Percentiles rank a stretch among this genome's conserved stretches.
Conservation (phyloP, 768 basidiomycete species). For the Kwoniella sp. region DNA sequence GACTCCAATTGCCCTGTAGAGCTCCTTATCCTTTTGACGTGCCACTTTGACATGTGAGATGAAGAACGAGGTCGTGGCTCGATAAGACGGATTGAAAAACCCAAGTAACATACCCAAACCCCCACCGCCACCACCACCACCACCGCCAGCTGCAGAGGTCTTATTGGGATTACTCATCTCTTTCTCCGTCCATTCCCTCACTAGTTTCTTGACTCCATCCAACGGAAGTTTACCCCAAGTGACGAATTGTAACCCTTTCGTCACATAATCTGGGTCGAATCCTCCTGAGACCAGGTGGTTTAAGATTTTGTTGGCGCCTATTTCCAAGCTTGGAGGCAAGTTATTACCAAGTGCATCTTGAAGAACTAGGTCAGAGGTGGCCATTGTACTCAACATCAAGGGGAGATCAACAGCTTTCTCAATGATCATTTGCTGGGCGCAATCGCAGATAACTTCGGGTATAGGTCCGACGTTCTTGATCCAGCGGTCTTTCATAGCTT, state of each 20-base stretch:
- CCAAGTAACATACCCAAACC: background rate
- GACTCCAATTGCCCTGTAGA: too few species aligned
- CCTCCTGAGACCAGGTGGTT: background rate
- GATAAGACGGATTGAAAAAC: slow-evolving; percentile 6
- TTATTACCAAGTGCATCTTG: too few species aligned
- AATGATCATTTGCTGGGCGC: slow-evolving; percentile 1
- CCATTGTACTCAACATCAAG: background rate
- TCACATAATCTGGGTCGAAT: background rate
- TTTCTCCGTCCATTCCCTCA: slow-evolving; percentile 5
- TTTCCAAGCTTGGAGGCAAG: background rate
- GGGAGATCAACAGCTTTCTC: slow-evolving; percentile 10
- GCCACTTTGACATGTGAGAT: too few species aligned
- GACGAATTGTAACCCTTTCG: background rate
- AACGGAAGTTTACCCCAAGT: background rate
- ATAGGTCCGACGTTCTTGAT: slow-evolving; percentile 8
- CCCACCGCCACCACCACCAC: too few species aligned
- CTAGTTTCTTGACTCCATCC: background rate
- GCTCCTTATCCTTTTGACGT: too few species aligned
- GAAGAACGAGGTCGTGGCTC: background rate
- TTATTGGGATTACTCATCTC: too few species aligned
- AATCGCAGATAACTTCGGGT: slow-evolving; percentile 2
- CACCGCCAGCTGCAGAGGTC: too few species aligned
- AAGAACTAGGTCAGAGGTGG: background rate
- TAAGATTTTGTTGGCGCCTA: background rate
- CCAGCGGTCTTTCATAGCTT: slow-evolving; percentile 1